Percentiles rank a stretch among this genome's conserved stretches.
Conservation (phyloP, 495 filamentous ascomycete genomes). For the Podospora didyma region DNA sequence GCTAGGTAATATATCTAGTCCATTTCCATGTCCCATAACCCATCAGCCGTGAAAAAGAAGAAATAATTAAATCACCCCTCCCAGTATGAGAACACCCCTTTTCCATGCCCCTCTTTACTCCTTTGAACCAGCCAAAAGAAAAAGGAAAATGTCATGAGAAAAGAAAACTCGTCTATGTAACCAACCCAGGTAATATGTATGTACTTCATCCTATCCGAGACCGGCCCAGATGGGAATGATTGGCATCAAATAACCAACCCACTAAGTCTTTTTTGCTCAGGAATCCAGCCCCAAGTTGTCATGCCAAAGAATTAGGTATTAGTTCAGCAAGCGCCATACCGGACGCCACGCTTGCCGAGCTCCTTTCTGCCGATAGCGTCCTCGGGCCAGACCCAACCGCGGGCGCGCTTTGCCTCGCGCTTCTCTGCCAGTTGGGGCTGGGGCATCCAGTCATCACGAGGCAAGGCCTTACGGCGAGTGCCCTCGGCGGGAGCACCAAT, state of each 20-base stretch:
- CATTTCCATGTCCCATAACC: background rate
- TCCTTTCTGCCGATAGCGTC: constrained; percentile 57
- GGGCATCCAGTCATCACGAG: constrained; percentile 83
- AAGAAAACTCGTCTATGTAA: constrained; percentile 1
- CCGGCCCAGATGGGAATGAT: background rate
- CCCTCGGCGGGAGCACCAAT: constrained; percentile 77
- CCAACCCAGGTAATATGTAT: background rate
- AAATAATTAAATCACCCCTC: background rate
- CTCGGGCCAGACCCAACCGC: constrained; percentile 83
- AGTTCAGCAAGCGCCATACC: constrained; percentile 40
- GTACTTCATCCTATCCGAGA: background rate
- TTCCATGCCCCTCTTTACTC: background rate
- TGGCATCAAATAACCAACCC: background rate
- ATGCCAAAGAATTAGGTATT: background rate
- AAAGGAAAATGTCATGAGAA: background rate
- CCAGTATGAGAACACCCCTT: background rate
- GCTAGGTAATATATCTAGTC: too few relatives aligned
- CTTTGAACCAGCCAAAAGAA: constrained; percentile 6
- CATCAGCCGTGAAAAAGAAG: background rate
- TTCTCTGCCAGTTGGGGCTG: constrained; percentile 77
- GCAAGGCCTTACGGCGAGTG: constrained; percentile 64
- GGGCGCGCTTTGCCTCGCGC: constrained; percentile 72
- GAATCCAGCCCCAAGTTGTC: background rate
- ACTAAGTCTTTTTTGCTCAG: background rate
- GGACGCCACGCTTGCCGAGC: constrained; percentile 53